Evolutionary conservation across 805 yeast species (phyloP), one percentile per base, ranked within the genome.

Genomic region (Saccharomycopsis selenospora): DNA sequence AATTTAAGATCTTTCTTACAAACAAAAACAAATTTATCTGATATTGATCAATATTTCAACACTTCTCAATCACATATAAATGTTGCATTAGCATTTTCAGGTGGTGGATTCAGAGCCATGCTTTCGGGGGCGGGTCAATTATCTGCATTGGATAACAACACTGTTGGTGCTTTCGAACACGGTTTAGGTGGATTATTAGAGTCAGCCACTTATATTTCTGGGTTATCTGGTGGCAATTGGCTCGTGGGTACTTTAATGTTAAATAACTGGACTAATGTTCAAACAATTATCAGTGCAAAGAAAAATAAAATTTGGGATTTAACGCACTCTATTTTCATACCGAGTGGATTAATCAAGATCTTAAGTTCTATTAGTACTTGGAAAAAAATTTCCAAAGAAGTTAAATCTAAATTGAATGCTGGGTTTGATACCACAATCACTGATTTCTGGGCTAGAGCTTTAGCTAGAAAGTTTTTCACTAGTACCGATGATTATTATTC

Each of bases 51-150:
- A 0, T 79, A 68, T 52, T 56, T 75, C 29, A 66, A 66, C 41
- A 52, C 61, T 6, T 60, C 70, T 30, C 54, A 59, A 45, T 51
- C 65, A 33, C 59, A 22, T 43, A 64, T 71, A 45, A 65, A 68
- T 47, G 67, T 83, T 36, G 89, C 77, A 3, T 56, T 76, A 24
- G 80, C 88, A 4, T 78, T 81, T 56, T 73, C 86, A 13, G 96
- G 96, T 41, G 96, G 96, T 59, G 95, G 96, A 2, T 88, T 85
- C 62, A 73, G 96, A 53, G 95, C 96, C 25, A 85, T 88, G 86
- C 67, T 88, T 40, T 66, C 72, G 49, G 95, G 95, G 1, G 95
- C 95, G 10, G 96, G 95, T 29, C 79, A 80, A 61, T 66, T 88
- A 20, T 69, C 90, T 1, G 95, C 90, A 0, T 66, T 85, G 52